Evolutionary conservation across 1,284 basidiomycete genomes (phyloP).

Genomic region (Cutaneotrichosporon sp.): DNA sequence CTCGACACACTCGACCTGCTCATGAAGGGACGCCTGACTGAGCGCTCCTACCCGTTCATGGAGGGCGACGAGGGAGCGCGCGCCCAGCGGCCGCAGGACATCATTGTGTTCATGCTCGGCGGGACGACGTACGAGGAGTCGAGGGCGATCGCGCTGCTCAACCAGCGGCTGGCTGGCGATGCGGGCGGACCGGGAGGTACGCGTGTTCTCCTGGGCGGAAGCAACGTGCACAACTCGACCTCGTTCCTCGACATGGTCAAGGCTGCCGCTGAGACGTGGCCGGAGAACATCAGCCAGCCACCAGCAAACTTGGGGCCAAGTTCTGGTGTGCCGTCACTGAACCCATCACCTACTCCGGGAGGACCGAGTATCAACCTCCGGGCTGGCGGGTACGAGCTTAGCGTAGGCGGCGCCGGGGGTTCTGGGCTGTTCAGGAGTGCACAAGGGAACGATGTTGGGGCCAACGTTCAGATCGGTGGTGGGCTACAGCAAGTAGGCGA

Average conservation of each 20-base stretch:
- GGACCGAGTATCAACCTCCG: slow-evolving; percentile 66
- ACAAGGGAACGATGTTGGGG: slow-evolving; percentile 55
- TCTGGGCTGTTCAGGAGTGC: slow-evolving; percentile 72
- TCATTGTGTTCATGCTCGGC: slow-evolving; percentile 91
- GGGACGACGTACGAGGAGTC: slow-evolving; percentile 93
- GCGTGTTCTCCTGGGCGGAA: slow-evolving; percentile 80
- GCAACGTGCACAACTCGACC: slow-evolving; percentile 85
- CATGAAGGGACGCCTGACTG: slow-evolving; percentile 77
- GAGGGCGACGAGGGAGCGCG: slow-evolving; percentile 56
- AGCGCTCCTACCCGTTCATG: slow-evolving; percentile 85
- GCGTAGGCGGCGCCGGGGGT: slow-evolving; percentile 73
- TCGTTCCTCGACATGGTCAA: slow-evolving; percentile 53
- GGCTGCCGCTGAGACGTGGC: slow-evolving; percentile 41
- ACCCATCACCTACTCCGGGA: slow-evolving; percentile 46
- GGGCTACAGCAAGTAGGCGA: slow-evolving; percentile 57
- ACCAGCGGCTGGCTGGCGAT: slow-evolving; percentile 62
- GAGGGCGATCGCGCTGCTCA: slow-evolving; percentile 71
- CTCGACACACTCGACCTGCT: slow-evolving; percentile 87
- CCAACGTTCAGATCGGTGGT: slow-evolving; percentile 72
- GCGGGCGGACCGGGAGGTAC: slow-evolving; percentile 52
- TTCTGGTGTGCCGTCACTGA: slow-evolving; percentile 48
- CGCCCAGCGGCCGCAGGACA: slow-evolving; percentile 66
- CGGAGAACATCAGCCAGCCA: slow-evolving; percentile 42
- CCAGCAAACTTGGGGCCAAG: slow-evolving; percentile 18
- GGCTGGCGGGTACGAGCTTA: slow-evolving; percentile 83